A percentile compares a stretch with the other conserved stretches of the same genome.
Conservation (phyloP, 345 rosid genomes). For the Brassica nigra region DNA sequence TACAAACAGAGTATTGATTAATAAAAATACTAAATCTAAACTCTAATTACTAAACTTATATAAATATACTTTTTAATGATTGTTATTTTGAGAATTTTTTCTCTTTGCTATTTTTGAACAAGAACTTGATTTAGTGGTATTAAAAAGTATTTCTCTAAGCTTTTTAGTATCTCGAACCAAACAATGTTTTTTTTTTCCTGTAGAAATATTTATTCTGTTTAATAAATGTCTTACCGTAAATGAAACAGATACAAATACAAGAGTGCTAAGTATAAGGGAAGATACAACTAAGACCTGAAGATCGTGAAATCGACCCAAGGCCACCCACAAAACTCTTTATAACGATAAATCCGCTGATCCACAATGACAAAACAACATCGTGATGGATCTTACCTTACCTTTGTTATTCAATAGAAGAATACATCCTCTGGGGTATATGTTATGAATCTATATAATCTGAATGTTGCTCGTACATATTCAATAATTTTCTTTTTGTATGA, state of each 20-base stretch:
- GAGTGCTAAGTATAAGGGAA: too few relatives aligned
- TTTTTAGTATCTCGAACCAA: not conserved
- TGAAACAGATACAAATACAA: not conserved
- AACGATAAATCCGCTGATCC: slow-evolving; percentile 6
- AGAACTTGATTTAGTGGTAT: not conserved
- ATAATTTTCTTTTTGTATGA: slow-evolving; percentile 8
- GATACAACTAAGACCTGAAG: not conserved
- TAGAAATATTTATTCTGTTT: not conserved
- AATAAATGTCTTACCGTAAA: too few relatives aligned
- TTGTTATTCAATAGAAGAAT: slow-evolving; percentile 28
- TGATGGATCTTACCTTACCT: slow-evolving; percentile 8
- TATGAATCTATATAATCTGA: slow-evolving; percentile 32
- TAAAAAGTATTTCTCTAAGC: not conserved
- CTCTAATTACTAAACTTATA: too few relatives aligned
- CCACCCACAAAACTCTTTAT: slow-evolving; percentile 8
- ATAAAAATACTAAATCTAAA: too few relatives aligned
- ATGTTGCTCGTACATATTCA: slow-evolving; percentile 14
- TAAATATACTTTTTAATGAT: too few relatives aligned
- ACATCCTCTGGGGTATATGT: slow-evolving; percentile 34
- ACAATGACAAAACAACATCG: slow-evolving; percentile 21
- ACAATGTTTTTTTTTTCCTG: not conserved
- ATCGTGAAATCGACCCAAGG: not conserved
- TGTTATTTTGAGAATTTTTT: too few relatives aligned
- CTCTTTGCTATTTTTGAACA: too few relatives aligned
- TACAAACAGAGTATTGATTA: too few relatives aligned